Conservation (phyloP, 2,329 filamentous ascomycete species). For the Penicillium sp. region DNA sequence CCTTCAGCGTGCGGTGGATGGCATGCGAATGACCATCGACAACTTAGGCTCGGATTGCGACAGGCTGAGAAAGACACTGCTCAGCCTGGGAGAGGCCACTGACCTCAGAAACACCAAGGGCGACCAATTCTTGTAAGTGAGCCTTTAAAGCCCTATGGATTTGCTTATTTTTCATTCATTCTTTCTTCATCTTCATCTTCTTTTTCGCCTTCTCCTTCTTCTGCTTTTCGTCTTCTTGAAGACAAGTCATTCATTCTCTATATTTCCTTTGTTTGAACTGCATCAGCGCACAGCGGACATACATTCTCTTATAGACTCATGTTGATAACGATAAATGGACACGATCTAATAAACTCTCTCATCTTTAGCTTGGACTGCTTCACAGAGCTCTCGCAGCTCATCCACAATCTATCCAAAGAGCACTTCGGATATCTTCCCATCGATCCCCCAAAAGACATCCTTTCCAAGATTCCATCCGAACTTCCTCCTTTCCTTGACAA, state of each 20-base stretch:
- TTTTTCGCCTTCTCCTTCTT: slow-evolving; percentile 14
- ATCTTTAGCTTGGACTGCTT: slow-evolving; percentile 46
- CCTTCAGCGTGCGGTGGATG: slow-evolving; percentile 36
- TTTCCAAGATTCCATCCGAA: slow-evolving; percentile 45
- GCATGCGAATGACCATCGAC: slow-evolving; percentile 43
- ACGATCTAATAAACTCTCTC: slow-evolving; percentile 34
- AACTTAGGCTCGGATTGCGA: slow-evolving; percentile 45
- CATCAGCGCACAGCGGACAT: slow-evolving; percentile 4
- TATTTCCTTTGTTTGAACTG: slow-evolving; percentile 10
- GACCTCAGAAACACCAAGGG: slow-evolving; percentile 43
- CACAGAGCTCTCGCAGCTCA: slow-evolving; percentile 44
- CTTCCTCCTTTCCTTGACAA: slow-evolving; percentile 50
- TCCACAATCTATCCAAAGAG: slow-evolving; percentile 45
- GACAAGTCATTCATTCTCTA: slow-evolving; percentile 17
- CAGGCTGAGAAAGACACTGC: slow-evolving; percentile 43
- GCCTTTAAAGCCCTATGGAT: slow-evolving; percentile 20
- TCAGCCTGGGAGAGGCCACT: slow-evolving; percentile 45
- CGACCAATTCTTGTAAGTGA: slow-evolving; percentile 45
- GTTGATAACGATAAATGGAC: slow-evolving; percentile 32
- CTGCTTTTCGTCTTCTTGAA: slow-evolving; percentile 14
- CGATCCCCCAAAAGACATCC: slow-evolving; percentile 43
- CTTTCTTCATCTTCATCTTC: slow-evolving; percentile 14
- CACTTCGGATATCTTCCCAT: slow-evolving; percentile 47
- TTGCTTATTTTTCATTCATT: slow-evolving; percentile 13
- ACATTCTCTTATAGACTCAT: slow-evolving; percentile 22